These are phyloP conservation scores for Pseudogymnoascus sp. DNA, from an alignment of 2,329 filamentous ascomycete species.

Conservation along the genomic window DNA sequence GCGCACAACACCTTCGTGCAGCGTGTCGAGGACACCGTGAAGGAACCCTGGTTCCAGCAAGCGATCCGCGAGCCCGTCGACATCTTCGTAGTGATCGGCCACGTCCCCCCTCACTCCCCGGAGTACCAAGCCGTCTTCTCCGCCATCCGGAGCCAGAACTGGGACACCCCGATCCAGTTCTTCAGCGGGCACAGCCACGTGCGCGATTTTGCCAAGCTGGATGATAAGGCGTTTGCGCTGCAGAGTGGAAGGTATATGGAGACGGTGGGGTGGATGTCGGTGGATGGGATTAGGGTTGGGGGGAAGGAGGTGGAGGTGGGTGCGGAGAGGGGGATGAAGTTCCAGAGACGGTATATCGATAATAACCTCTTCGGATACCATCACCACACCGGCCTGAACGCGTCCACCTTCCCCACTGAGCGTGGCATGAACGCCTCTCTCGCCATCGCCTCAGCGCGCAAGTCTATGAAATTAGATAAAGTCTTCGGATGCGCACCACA, in stretches of 20 bases:
- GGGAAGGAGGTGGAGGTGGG: conserved; percentile 24
- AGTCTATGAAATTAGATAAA: conserved; percentile 62
- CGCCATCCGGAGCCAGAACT: conserved; percentile 67
- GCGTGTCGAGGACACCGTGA: conserved; percentile 69
- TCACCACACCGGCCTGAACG: conserved; percentile 68
- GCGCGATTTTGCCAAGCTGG: conserved; percentile 73
- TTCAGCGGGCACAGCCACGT: conserved; percentile 90
- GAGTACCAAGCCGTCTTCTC: conserved; percentile 74
- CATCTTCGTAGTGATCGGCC: conserved; percentile 77
- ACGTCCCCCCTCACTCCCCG: conserved; percentile 71
- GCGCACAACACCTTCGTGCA: conserved; percentile 85
- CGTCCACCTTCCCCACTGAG: conserved; percentile 69
- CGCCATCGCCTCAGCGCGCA: conserved; percentile 62
- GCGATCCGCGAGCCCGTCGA: conserved; percentile 70
- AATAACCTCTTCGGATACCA: conserved; percentile 83
- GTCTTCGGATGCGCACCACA: conserved; percentile 76
- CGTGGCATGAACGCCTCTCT: conserved; percentile 64
- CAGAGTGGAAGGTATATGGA: conserved; percentile 91
- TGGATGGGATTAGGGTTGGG: conserved; percentile 48
- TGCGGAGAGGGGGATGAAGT: conserved; percentile 41
- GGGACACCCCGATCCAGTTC: conserved; percentile 80
- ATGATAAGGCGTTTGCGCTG: conserved; percentile 67
- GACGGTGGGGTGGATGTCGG: conserved; percentile 88
- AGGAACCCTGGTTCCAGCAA: conserved; percentile 81
- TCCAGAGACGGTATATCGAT: conserved; percentile 80